A percentile compares a stretch with the other conserved stretches of the same genome.
Conservation (phyloP, 2,329 filamentous ascomycete species). For the Talaromyces albobiverticillius region DNA sequence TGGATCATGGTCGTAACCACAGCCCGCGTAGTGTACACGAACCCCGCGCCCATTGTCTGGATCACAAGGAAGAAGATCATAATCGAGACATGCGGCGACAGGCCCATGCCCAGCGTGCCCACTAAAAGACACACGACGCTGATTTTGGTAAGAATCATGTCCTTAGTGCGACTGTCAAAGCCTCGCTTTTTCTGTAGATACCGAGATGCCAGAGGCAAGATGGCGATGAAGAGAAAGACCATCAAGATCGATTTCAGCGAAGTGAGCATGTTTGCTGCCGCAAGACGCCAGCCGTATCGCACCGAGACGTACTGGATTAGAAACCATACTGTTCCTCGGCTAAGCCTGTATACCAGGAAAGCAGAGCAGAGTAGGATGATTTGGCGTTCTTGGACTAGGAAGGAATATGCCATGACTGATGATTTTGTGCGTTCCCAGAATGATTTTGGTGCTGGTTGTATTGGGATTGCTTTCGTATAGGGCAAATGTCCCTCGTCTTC, state of each 20-base stretch:
- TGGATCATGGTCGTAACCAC: constrained; percentile 49
- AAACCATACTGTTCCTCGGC: constrained; percentile 46
- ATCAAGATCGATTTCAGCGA: constrained; percentile 49
- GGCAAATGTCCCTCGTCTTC: constrained; percentile 15
- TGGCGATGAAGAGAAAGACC: constrained; percentile 45
- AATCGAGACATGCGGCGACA: constrained; percentile 41
- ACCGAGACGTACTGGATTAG: constrained; percentile 53
- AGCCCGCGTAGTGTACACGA: constrained; percentile 45
- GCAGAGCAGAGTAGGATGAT: constrained; percentile 44
- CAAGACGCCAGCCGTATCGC: constrained; percentile 49
- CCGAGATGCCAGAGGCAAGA: constrained; percentile 43
- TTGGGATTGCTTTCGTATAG: constrained; percentile 10
- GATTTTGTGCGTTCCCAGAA: constrained; percentile 11
- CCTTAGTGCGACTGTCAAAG: constrained; percentile 39
- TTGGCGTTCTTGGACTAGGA: constrained; percentile 40
- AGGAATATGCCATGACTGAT: constrained; percentile 36
- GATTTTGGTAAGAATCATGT: constrained; percentile 45
- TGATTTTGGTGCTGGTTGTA: constrained; percentile 11
- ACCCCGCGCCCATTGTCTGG: constrained; percentile 50
- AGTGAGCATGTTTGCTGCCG: constrained; percentile 41
- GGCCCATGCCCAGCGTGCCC: constrained; percentile 46
- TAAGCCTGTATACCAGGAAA: constrained; percentile 49
- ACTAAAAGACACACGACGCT: constrained; percentile 45
- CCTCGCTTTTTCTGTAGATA: constrained; percentile 35
- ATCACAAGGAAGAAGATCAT: constrained; percentile 46